Evolutionary conservation across 768 basidiomycete genomes (phyloP).

Genomic region (Agaricus sinodeliciosus): DNA sequence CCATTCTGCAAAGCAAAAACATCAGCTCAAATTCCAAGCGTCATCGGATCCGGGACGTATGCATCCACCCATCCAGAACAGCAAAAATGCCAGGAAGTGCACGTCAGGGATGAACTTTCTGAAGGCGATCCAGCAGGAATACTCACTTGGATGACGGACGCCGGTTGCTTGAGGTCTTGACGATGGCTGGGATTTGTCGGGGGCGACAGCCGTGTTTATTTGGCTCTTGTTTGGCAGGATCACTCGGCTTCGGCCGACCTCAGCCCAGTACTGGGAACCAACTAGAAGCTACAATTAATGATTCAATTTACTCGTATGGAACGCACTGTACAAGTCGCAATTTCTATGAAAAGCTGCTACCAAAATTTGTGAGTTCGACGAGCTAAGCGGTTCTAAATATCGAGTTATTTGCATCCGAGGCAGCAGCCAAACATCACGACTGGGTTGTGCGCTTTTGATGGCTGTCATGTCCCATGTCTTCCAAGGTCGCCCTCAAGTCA

Average conservation of each 20-base stretch:
- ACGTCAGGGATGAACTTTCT: not conserved
- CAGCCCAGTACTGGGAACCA: no score
- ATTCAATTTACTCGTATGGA: no score
- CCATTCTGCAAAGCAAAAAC: conserved; percentile 43
- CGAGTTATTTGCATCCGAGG: not conserved
- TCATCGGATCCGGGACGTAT: conserved; percentile 7
- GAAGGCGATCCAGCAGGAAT: not conserved
- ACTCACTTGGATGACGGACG: conserved; percentile 10
- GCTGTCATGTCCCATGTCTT: conserved; percentile 21
- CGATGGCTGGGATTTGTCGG: conserved; percentile 4
- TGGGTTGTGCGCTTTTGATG: no score
- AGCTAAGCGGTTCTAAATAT: not conserved
- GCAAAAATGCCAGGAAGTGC: not conserved
- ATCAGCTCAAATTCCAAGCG: conserved; percentile 7
- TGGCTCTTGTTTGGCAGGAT: conserved; percentile 4
- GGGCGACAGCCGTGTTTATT: not conserved
- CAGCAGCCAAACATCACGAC: conserved; percentile 5
- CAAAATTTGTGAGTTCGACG: no score
- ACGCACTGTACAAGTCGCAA: no score
- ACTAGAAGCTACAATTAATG: no score
- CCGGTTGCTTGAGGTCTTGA: conserved; percentile 10
- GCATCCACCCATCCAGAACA: conserved; percentile 11
- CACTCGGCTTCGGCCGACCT: not conserved
- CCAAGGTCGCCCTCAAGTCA: conserved; percentile 60
- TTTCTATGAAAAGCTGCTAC: no score